These are phyloP conservation scores for Nannizziopsis barbatae DNA, from an alignment of 2,329 filamentous ascomycete species.

Conservation along the genomic window DNA sequence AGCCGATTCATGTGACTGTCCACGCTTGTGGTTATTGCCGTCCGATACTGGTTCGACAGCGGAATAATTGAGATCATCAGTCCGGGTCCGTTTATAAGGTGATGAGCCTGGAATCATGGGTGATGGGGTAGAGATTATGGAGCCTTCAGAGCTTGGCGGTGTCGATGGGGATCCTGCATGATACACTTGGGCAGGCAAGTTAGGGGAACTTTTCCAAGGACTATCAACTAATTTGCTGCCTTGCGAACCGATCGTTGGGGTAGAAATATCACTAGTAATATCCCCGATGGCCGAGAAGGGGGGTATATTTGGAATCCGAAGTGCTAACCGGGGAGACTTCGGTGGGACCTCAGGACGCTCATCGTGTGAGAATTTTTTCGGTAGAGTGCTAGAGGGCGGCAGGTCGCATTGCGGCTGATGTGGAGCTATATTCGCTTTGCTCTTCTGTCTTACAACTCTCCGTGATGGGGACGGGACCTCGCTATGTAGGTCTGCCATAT, in stretches of 20 bases:
- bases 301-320: constrained; percentile 12
- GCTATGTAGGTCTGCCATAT: constrained; percentile 5
- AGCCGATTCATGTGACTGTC: constrained; percentile 7
- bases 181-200: neutral
- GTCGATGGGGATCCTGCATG: neutral
- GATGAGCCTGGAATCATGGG: neutral
- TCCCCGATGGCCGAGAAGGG: constrained; percentile 8
- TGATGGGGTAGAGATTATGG: neutral
- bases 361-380: constrained; percentile 4
- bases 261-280: constrained; percentile 3
- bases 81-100: neutral
- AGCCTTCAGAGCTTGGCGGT: neutral
- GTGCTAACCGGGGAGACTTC: constrained; percentile 20
- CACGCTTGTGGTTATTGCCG: constrained; percentile 3
- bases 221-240: neutral
- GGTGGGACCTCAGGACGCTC: constrained; percentile 21
- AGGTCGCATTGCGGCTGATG: constrained; percentile 6
- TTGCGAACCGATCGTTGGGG: neutral
- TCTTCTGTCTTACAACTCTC: constrained; percentile 6
- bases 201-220: constrained; percentile 6
- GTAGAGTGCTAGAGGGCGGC: neutral
- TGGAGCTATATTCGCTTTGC: constrained; percentile 8
- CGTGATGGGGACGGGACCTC: constrained; percentile 6
- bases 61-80: neutral
- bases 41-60: constrained; percentile 1